Base-by-base conservation (phyloP, 164 flowering plant species). In the Tetrastigma voinierianum region DNA sequence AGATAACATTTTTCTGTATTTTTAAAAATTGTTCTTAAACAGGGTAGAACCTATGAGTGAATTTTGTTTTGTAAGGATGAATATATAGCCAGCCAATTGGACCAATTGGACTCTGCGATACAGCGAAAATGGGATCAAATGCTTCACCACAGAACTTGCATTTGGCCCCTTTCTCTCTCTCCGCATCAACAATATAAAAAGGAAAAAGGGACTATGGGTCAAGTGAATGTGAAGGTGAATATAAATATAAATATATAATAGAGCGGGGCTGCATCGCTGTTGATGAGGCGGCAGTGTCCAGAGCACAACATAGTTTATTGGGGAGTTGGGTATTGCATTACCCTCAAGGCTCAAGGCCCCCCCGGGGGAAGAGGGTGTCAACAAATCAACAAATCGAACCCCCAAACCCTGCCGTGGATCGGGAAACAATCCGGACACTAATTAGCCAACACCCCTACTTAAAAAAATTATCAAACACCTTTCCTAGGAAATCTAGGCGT, bases 341-440 rank as follows among this genome's bases (percentile, higher is more conserved):
- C 23, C 43, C 43, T 46, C 52, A 17, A 62, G 65, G 55, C 13
- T n/a, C n/a, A n/a, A n/a, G n/a, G n/a, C n/a, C n/a, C n/a, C n/a
- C n/a, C 65, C 44, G 44, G 44, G 49, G n/a, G 45, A 15, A 14
- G 48, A 13, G 55, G 65, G 56, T 48, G 44, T 32, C 40, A 32
- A 32, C 40, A 32, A 32, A 32, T 10, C 53, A 62, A 51, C 55
- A 15, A 15, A 23, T 24, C 24, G 55, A 17, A n/a, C 56, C 46
- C 49, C 3, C 44, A 43, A 43, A 48, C 43, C 9, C 45, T 68
- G 71, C 65, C 71, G 44, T 15, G 65, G 43, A 60, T 68, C 65
- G 15, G 51, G 71, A 60, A 61, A 68, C 71, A 49, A 67, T 13
- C n/a, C n/a, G 45, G 19, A 48, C 32, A 46, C 55, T 40, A n/a